A percentile compares a stretch with the other conserved stretches of the same genome.
Evolutionary conservation across 2,329 filamentous ascomycete genomes (phyloP).

Genomic region (Nemania abortiva): DNA sequence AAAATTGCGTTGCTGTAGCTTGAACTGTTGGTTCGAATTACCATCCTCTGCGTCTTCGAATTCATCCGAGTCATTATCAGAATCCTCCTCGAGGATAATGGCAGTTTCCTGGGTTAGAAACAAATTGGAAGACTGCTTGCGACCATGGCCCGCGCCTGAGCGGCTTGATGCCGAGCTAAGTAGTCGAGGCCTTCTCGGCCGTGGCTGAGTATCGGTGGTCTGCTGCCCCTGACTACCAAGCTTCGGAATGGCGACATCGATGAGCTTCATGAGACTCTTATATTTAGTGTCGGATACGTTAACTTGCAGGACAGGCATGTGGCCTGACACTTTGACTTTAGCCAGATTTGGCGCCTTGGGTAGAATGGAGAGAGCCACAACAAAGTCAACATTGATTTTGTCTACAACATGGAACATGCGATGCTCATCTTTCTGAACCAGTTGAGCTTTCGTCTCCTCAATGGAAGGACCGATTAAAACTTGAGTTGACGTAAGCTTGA

Average conservation of each 20-base stretch:
- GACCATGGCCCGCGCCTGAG: slow-evolving; percentile 60
- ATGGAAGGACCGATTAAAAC: slow-evolving; percentile 95
- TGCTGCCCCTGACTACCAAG: slow-evolving; percentile 66
- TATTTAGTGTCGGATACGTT: slow-evolving; percentile 96
- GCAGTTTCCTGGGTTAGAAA: slow-evolving; percentile 79
- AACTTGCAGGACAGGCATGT: slow-evolving; percentile 90
- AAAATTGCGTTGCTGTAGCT: slow-evolving; percentile 89
- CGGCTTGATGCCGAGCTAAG: slow-evolving; percentile 61
- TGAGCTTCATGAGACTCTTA: slow-evolving; percentile 94
- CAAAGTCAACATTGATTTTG: slow-evolving; percentile 96
- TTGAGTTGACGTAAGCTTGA: slow-evolving; percentile 95
- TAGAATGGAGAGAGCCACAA: slow-evolving; percentile 96
- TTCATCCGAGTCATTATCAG: slow-evolving; percentile 71
- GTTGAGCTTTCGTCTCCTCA: slow-evolving; percentile 85
- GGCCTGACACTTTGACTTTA: slow-evolving; percentile 90
- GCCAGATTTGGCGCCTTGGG: slow-evolving; percentile 94
- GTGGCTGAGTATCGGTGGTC: slow-evolving; percentile 43
- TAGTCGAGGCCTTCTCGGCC: slow-evolving; percentile 59
- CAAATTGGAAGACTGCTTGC: slow-evolving; percentile 75
- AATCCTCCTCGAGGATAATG: slow-evolving; percentile 82
- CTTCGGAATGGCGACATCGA: slow-evolving; percentile 93
- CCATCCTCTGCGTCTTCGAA: slow-evolving; percentile 76
- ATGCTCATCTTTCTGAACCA: slow-evolving; percentile 74
- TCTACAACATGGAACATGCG: slow-evolving; percentile 91
- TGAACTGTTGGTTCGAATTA: slow-evolving; percentile 68